Percentiles rank a stretch among this genome's conserved stretches.
These are phyloP conservation scores for Piper longum DNA, from an alignment of 164 flowering plant species.

Conservation along the genomic window DNA sequence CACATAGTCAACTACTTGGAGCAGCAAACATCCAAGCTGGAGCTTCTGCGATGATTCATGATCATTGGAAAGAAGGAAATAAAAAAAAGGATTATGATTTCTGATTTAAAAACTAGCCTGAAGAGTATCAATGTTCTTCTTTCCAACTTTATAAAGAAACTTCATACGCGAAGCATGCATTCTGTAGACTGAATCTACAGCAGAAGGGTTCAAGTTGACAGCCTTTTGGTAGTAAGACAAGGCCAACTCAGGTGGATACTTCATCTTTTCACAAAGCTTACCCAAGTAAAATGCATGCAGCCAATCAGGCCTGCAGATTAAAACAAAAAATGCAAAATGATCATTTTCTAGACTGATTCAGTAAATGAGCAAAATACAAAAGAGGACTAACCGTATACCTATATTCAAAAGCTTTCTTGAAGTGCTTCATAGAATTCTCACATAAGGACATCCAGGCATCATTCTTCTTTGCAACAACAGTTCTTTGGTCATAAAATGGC, in stretches of 20 bases:
- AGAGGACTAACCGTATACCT: constrained; percentile 32
- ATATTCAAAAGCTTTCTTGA: constrained; percentile 65
- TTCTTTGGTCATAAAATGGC: constrained; percentile 85
- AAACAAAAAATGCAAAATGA: constrained; percentile 2
- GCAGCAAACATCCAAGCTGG: not conserved
- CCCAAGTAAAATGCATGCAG: constrained; percentile 88
- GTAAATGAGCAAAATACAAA: not conserved
- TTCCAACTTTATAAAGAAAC: constrained; percentile 49
- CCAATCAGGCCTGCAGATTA: constrained; percentile 71
- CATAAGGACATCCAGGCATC: constrained; percentile 59
- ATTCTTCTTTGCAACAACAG: constrained; percentile 52
- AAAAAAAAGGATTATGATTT: not conserved
- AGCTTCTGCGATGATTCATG: not conserved
- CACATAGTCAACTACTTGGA: not conserved
- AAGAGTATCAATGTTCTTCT: constrained; percentile 41
- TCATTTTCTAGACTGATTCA: not conserved
- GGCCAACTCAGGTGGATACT: constrained; percentile 40
- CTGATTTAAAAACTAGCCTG: constrained; percentile 31
- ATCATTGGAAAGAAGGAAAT: not conserved
- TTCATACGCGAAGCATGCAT: constrained; percentile 97
- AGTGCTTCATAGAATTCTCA: constrained; percentile 78
- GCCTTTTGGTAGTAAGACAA: constrained; percentile 75
- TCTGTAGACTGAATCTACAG: constrained; percentile 91
- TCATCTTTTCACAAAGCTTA: constrained; percentile 85
- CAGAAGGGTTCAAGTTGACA: constrained; percentile 69